Evolutionary conservation across 768 basidiomycete species (phyloP), one percentile per base, ranked within the genome.

Genomic region (Boletus huronensis): DNA sequence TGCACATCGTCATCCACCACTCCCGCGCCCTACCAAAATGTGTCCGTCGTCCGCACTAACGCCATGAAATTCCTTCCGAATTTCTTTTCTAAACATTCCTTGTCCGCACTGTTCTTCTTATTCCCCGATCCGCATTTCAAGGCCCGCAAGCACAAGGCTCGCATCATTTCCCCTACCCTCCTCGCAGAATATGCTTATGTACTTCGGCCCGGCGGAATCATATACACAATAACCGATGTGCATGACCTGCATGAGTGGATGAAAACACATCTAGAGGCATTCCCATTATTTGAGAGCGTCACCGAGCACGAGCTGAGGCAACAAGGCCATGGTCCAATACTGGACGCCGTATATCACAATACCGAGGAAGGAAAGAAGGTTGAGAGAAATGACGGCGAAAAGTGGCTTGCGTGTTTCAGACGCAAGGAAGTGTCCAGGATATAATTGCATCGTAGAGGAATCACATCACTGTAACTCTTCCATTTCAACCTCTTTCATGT

Each of bases 81-180:
- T 72, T 98, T 93, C 72, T 97, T 99, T 71, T 68, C 79, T 23
- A 94, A 95, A 68, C 86, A 86, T 53, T 96, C 96, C 58, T 78
- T 99, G 35, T 87, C 89, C 19, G 86, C 96, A 45, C 79, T 99
- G 47, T 99, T 99, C 75, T 98, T 99, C 77, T 82, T 98, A 54
- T 99, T 98, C 74, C 97, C 97, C 39, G 97, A 99, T 72, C 97
- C 97, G 0, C 97, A 98, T 71, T 99, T 99, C 82, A 98, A 99
- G 71, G 80, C 83, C 9, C 86, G 95, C 64, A 99, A 99, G 72
- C 96, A 98, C 79, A 99, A 99, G 75, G 96, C 96, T 2, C 87
- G 97, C 66, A 98, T 98, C 69, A 95, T 98, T 67, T 97, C 95
- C 49, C 90, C 93, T 6, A 95, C 96, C n/a, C 80, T 99, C 29